Evolutionary conservation across 1,284 basidiomycete genomes (phyloP).

Genomic region (Fomes fomentarius): DNA sequence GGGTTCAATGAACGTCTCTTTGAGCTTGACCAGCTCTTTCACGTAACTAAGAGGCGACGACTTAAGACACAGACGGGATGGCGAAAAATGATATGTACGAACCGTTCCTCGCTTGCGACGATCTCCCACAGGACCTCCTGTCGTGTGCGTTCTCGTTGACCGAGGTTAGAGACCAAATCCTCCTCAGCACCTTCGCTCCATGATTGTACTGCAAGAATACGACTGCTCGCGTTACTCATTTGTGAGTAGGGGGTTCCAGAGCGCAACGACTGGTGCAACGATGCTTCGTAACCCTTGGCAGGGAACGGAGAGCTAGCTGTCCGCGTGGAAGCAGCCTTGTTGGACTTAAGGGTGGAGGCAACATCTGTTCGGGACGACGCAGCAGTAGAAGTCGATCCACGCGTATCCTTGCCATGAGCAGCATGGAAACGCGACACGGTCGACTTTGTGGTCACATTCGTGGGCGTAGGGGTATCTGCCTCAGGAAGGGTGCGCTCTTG

Average conservation of each 20-base stretch:
- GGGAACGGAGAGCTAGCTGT: constrained; percentile 64
- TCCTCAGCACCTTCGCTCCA: constrained; percentile 97
- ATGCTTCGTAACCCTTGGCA: constrained; percentile 45
- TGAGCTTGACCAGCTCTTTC: constrained; percentile 86
- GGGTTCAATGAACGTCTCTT: constrained; percentile 90
- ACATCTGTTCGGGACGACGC: constrained; percentile 47
- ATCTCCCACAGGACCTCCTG: constrained; percentile 99
- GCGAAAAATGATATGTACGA: constrained; percentile 33
- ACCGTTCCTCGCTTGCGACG: constrained; percentile 96
- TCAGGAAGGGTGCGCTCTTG: constrained; percentile 40
- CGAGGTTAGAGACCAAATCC: constrained; percentile 92
- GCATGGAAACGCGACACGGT: constrained; percentile 76
- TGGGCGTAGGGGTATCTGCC: constrained; percentile 41
- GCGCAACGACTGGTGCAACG: constrained; percentile 66
- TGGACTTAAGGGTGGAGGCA: constrained; percentile 39
- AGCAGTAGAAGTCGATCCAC: constrained; percentile 65
- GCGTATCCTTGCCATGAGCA: constrained; percentile 67
- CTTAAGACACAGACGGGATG: constrained; percentile 12
- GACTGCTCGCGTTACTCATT: constrained; percentile 66
- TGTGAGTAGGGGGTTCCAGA: constrained; percentile 80
- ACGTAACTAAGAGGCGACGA: constrained; percentile 77
- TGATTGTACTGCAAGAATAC: constrained; percentile 80
- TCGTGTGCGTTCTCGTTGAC: constrained; percentile 90
- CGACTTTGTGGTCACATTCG: constrained; percentile 52
- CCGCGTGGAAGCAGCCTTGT: constrained; percentile 59